phyloP scores from a whole-genome alignment of 75 land plant genomes.

The Picea sitchensis region DNA sequence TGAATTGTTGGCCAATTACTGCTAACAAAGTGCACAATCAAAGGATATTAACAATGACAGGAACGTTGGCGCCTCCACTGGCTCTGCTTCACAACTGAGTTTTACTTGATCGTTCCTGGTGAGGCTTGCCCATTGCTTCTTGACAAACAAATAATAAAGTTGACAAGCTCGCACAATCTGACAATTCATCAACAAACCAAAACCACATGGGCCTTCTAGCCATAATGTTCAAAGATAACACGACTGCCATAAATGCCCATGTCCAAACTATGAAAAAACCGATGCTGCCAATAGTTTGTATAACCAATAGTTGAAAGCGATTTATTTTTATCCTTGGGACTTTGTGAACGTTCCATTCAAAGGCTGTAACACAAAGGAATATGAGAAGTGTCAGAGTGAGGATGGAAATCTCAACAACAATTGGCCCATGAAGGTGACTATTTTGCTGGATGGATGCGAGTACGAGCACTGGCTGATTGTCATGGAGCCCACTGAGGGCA shows the following conservation, averaged over 20 bases:
- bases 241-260: constrained; percentile 35
- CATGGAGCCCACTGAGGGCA: constrained; percentile 38
- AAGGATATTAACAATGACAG: no score
- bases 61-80: no score
- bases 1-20: no score
- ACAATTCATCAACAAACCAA: constrained; percentile 59
- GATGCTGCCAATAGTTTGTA: constrained; percentile 46
- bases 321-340: constrained; percentile 22
- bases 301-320: constrained; percentile 32
- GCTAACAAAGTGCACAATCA: no score
- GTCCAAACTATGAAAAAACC: constrained; percentile 28
- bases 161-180: constrained; percentile 54
- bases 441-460: constrained; percentile 65
- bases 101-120: no score
- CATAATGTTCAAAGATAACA: constrained; percentile 66
- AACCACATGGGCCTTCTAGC: constrained; percentile 63
- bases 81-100: no score
- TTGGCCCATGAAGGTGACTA: constrained; percentile 65
- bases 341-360: constrained; percentile 26
- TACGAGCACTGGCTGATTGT: constrained; percentile 75
- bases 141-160: constrained; percentile 52
- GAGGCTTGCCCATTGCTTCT: not conserved
- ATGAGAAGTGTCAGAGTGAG: no score
- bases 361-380: constrained; percentile 19
- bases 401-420: constrained; percentile 18